phyloP scores from a whole-genome alignment of 2,329 filamentous ascomycete species.

The Trichophyton benhamiae region DNA sequence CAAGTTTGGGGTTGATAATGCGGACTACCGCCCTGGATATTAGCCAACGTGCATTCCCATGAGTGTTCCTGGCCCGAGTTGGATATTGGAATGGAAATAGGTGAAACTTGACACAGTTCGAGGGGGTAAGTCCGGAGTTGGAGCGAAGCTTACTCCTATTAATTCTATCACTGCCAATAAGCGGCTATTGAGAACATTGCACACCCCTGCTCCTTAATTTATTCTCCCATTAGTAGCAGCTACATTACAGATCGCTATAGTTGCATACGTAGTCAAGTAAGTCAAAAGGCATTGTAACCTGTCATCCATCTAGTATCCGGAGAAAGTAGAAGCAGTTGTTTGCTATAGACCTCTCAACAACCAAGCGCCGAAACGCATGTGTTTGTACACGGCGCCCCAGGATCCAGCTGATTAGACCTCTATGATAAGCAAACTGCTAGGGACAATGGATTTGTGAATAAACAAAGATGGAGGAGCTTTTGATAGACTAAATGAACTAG shows the following conservation, averaged over 20 bases:
- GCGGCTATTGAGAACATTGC: not conserved
- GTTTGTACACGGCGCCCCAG: not conserved
- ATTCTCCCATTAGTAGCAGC: too few relatives aligned
- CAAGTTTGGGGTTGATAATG: conserved; percentile 11
- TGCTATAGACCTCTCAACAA: too few relatives aligned
- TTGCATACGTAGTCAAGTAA: too few relatives aligned
- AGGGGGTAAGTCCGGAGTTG: too few relatives aligned
- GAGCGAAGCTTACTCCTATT: too few relatives aligned
- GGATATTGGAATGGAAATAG: too few relatives aligned
- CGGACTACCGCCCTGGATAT: not conserved
- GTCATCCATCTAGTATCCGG: too few relatives aligned
- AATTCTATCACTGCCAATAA: not conserved
- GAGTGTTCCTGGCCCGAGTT: not conserved
- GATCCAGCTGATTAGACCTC: not conserved
- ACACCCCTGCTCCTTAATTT: too few relatives aligned
- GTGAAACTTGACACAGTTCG: too few relatives aligned
- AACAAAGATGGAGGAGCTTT: not conserved
- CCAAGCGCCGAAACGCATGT: not conserved
- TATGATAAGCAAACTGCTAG: not conserved
- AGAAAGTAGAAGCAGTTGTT: too few relatives aligned
- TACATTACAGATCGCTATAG: too few relatives aligned
- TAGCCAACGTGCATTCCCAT: not conserved
- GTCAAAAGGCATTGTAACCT: too few relatives aligned
- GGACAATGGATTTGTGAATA: not conserved
- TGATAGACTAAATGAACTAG: not conserved